Evolutionary conservation across 805 yeast species (phyloP).

Genomic region (Tanozyma kutaoensis): DNA sequence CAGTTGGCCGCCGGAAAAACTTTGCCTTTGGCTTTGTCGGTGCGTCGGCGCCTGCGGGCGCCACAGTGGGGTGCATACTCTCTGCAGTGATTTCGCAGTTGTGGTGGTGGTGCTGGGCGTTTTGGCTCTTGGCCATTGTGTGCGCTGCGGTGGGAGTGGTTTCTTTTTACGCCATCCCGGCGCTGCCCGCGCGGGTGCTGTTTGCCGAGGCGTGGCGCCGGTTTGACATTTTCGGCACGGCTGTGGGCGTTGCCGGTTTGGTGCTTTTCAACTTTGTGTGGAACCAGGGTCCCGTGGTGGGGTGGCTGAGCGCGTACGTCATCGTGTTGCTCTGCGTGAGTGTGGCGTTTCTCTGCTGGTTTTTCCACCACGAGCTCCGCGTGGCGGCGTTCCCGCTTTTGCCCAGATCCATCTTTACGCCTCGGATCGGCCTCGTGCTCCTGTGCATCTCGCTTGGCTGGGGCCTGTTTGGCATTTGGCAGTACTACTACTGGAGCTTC

Average conservation of each 20-base stretch:
- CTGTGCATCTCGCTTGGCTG: constrained; percentile 48
- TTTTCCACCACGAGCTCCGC: constrained; percentile 35
- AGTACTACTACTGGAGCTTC: constrained; percentile 47
- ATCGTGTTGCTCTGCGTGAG: constrained; percentile 45
- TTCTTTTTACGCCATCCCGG: constrained; percentile 27
- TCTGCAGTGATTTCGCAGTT: constrained; percentile 32
- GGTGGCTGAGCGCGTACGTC: constrained; percentile 52
- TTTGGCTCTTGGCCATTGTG: constrained; percentile 32
- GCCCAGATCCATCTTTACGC: constrained; percentile 34
- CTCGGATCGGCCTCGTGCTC: constrained; percentile 34
- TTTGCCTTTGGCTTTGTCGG: constrained; percentile 44
- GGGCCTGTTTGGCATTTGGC: constrained; percentile 69
- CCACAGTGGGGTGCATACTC: constrained; percentile 39
- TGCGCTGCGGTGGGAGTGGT: constrained; percentile 15
- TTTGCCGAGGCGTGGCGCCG: constrained; percentile 3
- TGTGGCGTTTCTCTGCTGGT: constrained; percentile 21
- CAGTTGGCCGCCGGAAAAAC: constrained; percentile 33
- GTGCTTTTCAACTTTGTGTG: constrained; percentile 54
- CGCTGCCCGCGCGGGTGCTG: constrained; percentile 3
- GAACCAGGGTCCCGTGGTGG: constrained; percentile 65
- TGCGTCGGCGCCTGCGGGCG: constrained; percentile 52
- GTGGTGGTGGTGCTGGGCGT: constrained; percentile 52
- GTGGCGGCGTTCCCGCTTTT: constrained; percentile 36
- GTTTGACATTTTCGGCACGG: constrained; percentile 28
- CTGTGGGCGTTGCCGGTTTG: constrained; percentile 44